Percentiles rank a stretch among this genome's conserved stretches.
Evolutionary conservation across 106 monocot species (phyloP).

Genomic region (Apostasia ramifera): DNA sequence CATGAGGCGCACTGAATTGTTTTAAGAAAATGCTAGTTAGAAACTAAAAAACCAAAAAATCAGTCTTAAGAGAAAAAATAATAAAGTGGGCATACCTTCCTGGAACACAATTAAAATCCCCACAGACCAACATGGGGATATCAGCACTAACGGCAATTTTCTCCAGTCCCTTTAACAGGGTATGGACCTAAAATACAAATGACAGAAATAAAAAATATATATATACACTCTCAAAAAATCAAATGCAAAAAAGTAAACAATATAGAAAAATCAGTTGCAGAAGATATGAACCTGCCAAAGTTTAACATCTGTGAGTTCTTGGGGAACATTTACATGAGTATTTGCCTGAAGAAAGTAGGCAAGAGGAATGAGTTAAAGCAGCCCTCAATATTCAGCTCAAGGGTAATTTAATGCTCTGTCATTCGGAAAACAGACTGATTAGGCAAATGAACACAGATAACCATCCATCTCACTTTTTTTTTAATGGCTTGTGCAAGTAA

Average conservation of each 20-base stretch:
- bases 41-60: neutral
- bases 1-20: slow-evolving; percentile 68
- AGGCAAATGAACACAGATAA: neutral
- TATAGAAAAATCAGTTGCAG: neutral
- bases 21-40: slow-evolving; percentile 3
- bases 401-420: neutral
- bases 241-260: neutral
- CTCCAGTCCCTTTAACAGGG: slow-evolving; percentile 89
- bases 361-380: neutral
- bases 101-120: slow-evolving; percentile 93
- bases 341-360: slow-evolving; percentile 37
- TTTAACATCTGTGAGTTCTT: slow-evolving; percentile 66
- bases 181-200: slow-evolving; percentile 57
- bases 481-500: neutral
- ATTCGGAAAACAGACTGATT: neutral
- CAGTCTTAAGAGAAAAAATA: neutral
- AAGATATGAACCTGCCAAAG: slow-evolving; percentile 79
- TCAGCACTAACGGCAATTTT: slow-evolving; percentile 94
- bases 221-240: neutral
- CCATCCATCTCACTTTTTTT: neutral
- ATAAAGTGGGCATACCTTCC: slow-evolving; percentile 44
- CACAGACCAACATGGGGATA: slow-evolving; percentile 98
- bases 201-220: neutral
- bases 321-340: slow-evolving; percentile 57
- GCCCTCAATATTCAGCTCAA: neutral